Percentiles rank a stretch among this genome's conserved stretches.
These are phyloP conservation scores for Sarocladium kiliense DNA, from an alignment of 2,329 filamentous ascomycete genomes.

Conservation along the genomic window DNA sequence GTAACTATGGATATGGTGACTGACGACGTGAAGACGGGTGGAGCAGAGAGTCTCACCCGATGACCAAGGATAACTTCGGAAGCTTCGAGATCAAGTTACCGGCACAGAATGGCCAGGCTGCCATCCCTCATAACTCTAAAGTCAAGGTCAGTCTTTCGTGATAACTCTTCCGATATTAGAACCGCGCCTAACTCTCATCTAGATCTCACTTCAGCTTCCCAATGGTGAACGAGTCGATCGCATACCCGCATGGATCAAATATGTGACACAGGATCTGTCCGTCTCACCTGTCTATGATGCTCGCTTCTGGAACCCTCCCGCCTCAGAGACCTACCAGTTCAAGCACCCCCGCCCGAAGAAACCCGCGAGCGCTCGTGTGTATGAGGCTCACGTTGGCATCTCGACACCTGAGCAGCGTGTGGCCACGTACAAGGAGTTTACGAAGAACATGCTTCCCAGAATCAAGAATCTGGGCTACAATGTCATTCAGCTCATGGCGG, in stretches of 20 bases:
- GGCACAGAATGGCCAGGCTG: slow-evolving; percentile 65
- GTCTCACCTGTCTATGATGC: slow-evolving; percentile 93
- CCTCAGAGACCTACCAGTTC: slow-evolving; percentile 71
- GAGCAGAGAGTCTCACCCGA: slow-evolving; percentile 76
- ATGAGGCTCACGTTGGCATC: slow-evolving; percentile 98
- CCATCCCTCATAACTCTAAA: slow-evolving; percentile 90
- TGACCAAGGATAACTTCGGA: slow-evolving; percentile 81
- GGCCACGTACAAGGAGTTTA: slow-evolving; percentile 96
- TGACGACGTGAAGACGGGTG: slow-evolving; percentile 63
- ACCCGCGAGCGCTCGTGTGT: slow-evolving; percentile 82
- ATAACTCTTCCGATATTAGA: background rate
- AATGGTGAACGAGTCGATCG: slow-evolving; percentile 79
- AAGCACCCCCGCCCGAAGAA: slow-evolving; percentile 78
- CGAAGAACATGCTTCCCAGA: slow-evolving; percentile 80
- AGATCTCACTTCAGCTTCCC: slow-evolving; percentile 81
- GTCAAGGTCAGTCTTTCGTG: slow-evolving; percentile 76
- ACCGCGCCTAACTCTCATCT: background rate
- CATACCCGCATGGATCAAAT: slow-evolving; percentile 93
- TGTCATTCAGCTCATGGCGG: slow-evolving; percentile 94
- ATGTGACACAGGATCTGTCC: slow-evolving; percentile 86
- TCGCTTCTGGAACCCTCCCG: slow-evolving; percentile 92
- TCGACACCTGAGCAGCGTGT: slow-evolving; percentile 86
- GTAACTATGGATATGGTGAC: background rate
- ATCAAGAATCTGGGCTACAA: slow-evolving; percentile 93
- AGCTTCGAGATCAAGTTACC: slow-evolving; percentile 81